phyloP scores from a whole-genome alignment of 352 stramenopile species.

The Phytophthora niederhauseri region DNA sequence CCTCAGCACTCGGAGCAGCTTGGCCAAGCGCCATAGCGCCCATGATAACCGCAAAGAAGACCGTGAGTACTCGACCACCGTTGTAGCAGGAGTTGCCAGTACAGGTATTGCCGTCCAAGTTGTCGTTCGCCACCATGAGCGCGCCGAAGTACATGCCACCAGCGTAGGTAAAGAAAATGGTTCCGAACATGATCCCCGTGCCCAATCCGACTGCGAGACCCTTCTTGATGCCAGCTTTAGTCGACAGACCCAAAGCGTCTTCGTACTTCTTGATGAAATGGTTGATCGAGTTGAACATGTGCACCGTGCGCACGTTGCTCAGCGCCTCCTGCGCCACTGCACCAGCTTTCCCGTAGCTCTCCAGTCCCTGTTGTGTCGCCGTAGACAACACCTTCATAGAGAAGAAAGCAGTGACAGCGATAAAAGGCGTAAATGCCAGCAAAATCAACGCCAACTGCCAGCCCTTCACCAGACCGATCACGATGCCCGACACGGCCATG shows the following conservation, averaged over 20 bases:
- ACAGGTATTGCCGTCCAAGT: conserved; percentile 50
- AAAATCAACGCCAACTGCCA: conserved; percentile 76
- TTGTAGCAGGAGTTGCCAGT: conserved; percentile 54
- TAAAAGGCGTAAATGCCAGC: conserved; percentile 65
- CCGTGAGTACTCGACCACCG: conserved; percentile 65
- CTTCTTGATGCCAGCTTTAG: conserved; percentile 52
- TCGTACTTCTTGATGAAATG: conserved; percentile 72
- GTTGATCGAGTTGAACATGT: conserved; percentile 77
- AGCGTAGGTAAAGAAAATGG: conserved; percentile 74
- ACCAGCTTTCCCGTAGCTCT: conserved; percentile 71
- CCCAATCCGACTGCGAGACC: conserved; percentile 58
- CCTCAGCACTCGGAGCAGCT: conserved; percentile 63
- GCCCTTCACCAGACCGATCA: conserved; percentile 66
- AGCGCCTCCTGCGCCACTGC: conserved; percentile 76
- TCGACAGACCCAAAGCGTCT: conserved; percentile 46
- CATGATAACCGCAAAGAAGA: conserved; percentile 80
- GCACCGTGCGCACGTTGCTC: conserved; percentile 75
- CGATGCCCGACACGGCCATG: conserved; percentile 67
- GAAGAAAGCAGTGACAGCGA: conserved; percentile 56
- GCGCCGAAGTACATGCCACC: conserved; percentile 83
- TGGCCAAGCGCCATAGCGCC: conserved; percentile 77
- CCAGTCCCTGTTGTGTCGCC: conserved; percentile 52
- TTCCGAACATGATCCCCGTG: conserved; percentile 71
- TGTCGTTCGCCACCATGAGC: conserved; percentile 66
- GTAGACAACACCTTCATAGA: conserved; percentile 56